A percentile compares a stretch with the other conserved stretches of the same genome.
phyloP scores from a whole-genome alignment of 2,329 filamentous ascomycete species.

The Aureobasidium sp. region DNA sequence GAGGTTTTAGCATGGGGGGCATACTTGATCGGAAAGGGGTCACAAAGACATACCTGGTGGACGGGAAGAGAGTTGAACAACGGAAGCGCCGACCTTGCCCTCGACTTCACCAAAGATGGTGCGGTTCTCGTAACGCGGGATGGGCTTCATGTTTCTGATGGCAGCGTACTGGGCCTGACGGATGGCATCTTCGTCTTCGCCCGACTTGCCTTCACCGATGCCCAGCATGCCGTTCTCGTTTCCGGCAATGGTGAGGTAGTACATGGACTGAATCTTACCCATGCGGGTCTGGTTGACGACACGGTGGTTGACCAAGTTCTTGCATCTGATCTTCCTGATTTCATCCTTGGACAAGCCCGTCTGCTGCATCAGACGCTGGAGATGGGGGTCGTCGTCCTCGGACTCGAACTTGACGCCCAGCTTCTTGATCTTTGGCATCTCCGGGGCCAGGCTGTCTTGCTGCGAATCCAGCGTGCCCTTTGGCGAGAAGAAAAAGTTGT shows the following conservation, averaged over 20 bases:
- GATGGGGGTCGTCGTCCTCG: slow-evolving; percentile 35
- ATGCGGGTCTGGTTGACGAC: slow-evolving; percentile 93
- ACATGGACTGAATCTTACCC: slow-evolving; percentile 76
- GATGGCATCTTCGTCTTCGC: slow-evolving; percentile 58
- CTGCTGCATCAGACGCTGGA: slow-evolving; percentile 46
- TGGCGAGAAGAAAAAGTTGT: slow-evolving; percentile 36
- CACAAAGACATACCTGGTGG: slow-evolving; percentile 80
- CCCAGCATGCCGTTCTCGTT: slow-evolving; percentile 81
- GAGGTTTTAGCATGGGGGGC: background rate
- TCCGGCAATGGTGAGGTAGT: slow-evolving; percentile 72
- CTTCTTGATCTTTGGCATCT: slow-evolving; percentile 39
- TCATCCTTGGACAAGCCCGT: slow-evolving; percentile 45
- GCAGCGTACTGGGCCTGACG: slow-evolving; percentile 71
- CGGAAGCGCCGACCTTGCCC: slow-evolving; percentile 78
- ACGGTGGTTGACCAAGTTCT: slow-evolving; percentile 61
- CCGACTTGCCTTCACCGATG: slow-evolving; percentile 81
- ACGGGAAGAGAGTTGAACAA: slow-evolving; percentile 70
- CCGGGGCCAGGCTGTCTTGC: slow-evolving; percentile 38
- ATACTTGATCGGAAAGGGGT: too few relatives aligned
- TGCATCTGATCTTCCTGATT: slow-evolving; percentile 50
- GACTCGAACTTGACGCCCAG: slow-evolving; percentile 28
- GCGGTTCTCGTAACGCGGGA: slow-evolving; percentile 80
- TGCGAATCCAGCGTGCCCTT: slow-evolving; percentile 41
- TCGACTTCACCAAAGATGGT: slow-evolving; percentile 82
- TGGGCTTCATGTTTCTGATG: slow-evolving; percentile 86